phyloP scores from a whole-genome alignment of 139 green algal species.

The Nannochloris sp. region DNA sequence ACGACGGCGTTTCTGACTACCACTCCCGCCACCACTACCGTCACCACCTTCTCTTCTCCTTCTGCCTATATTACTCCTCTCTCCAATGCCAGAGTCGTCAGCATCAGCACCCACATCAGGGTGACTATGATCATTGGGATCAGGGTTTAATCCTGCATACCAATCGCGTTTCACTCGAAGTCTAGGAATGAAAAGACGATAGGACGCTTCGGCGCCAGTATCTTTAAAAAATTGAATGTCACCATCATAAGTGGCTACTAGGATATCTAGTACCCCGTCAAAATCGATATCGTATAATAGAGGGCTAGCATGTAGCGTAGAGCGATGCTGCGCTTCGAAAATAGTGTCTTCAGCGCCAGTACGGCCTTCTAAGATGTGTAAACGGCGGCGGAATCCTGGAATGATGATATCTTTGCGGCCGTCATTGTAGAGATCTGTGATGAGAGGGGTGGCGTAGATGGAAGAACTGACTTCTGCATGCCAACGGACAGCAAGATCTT shows the following conservation, averaged over 20 bases:
- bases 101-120: slow-evolving; percentile 58
- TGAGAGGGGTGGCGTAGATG: slow-evolving; percentile 92
- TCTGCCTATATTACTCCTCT: neutral
- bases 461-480: slow-evolving; percentile 71
- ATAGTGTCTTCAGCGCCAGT: slow-evolving; percentile 61
- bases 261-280: slow-evolving; percentile 82
- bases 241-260: slow-evolving; percentile 85
- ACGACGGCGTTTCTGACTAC: neutral
- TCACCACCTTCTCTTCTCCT: too few relatives aligned
- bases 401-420: slow-evolving; percentile 90
- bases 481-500: slow-evolving; percentile 78
- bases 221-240: slow-evolving; percentile 88
- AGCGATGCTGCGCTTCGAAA: slow-evolving; percentile 54
- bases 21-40: too few relatives aligned
- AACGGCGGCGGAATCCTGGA: slow-evolving; percentile 57
- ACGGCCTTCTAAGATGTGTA: slow-evolving; percentile 64
- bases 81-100: slow-evolving; percentile 7
- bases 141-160: slow-evolving; percentile 74
- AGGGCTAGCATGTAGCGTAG: slow-evolving; percentile 76
- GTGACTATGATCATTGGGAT: slow-evolving; percentile 82
- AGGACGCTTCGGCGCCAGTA: slow-evolving; percentile 47
- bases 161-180: slow-evolving; percentile 74
- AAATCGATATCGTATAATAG: slow-evolving; percentile 85
- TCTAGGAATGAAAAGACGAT: slow-evolving; percentile 51
- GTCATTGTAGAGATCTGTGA: slow-evolving; percentile 90